Evolutionary conservation across 1,284 basidiomycete species (phyloP).

Genomic region (Trametes pubescens): DNA sequence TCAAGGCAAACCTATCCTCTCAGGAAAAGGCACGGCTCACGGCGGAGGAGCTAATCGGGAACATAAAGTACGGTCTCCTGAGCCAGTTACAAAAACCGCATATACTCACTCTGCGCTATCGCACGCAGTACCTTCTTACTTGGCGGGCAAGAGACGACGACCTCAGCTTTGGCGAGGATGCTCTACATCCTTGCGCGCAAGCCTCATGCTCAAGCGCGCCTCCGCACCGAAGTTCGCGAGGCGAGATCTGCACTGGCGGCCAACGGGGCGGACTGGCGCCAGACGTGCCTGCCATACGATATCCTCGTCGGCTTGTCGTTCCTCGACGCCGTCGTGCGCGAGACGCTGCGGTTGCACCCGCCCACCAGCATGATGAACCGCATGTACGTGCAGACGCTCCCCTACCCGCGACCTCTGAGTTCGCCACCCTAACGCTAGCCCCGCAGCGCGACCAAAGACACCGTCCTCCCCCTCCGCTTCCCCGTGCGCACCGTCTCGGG

Average conservation of each 20-base stretch:
- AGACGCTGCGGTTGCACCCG: constrained; percentile 50
- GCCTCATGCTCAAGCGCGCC: constrained; percentile 37
- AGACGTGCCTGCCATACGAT: constrained; percentile 37
- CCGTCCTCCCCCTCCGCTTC: constrained; percentile 50
- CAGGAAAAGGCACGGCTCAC: constrained; percentile 31
- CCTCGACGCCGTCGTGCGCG: constrained; percentile 60
- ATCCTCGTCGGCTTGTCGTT: constrained; percentile 47
- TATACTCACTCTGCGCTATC: background rate
- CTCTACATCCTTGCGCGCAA: constrained; percentile 41
- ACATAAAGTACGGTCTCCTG: constrained; percentile 34
- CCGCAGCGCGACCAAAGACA: constrained; percentile 41
- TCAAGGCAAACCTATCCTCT: constrained; percentile 32
- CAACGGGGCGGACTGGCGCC: constrained; percentile 13
- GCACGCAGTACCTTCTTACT: constrained; percentile 40
- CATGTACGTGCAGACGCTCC: background rate
- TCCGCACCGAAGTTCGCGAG: constrained; percentile 40
- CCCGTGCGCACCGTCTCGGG: constrained; percentile 46
- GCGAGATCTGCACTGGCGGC: constrained; percentile 30
- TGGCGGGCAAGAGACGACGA: constrained; percentile 44
- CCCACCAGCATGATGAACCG: constrained; percentile 37
- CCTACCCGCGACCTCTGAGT: background rate
- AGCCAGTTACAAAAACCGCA: no score
- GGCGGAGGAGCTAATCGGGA: constrained; percentile 35
- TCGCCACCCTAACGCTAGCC: background rate
- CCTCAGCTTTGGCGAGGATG: constrained; percentile 38